phyloP scores from a whole-genome alignment of 208 protist genomes.

The Crithidia bombi region DNA sequence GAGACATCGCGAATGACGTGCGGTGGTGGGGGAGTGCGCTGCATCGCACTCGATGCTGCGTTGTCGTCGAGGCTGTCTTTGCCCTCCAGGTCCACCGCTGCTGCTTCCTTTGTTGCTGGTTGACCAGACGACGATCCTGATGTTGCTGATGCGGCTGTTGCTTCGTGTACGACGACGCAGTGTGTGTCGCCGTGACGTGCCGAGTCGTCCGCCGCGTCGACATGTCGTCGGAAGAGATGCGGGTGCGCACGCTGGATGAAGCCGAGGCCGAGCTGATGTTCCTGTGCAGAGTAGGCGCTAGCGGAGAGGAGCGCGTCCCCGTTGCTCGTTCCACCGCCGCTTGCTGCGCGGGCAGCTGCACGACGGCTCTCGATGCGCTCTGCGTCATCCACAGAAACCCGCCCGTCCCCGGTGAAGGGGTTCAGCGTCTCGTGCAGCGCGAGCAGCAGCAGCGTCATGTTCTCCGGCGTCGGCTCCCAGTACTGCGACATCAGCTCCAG shows the following conservation, averaged over 20 bases:
- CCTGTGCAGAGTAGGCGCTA: slow-evolving; percentile 57
- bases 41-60: neutral
- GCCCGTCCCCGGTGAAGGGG: slow-evolving; percentile 59
- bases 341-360: slow-evolving; percentile 17
- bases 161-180: neutral
- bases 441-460: slow-evolving; percentile 57
- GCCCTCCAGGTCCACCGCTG: too few relatives aligned
- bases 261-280: slow-evolving; percentile 70
- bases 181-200: neutral
- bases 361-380: slow-evolving; percentile 26
- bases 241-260: slow-evolving; percentile 73
- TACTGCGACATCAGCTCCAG: slow-evolving; percentile 86
- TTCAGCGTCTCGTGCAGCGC: slow-evolving; percentile 75
- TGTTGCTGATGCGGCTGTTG: neutral
- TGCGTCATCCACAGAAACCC: slow-evolving; percentile 55
- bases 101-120: too few relatives aligned
- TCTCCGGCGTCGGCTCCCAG: slow-evolving; percentile 62
- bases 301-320: neutral
- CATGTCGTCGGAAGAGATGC: slow-evolving; percentile 69
- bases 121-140: too few relatives aligned
- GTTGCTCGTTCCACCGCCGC: neutral
- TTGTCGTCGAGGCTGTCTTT: neutral
- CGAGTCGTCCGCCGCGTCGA: neutral
- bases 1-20: slow-evolving; percentile 15
- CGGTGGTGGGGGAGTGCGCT: too few relatives aligned